Evolutionary conservation across 2,329 filamentous ascomycete genomes (phyloP), one percentile per base, ranked within the genome.

Genomic region (Onygenales sp.): DNA sequence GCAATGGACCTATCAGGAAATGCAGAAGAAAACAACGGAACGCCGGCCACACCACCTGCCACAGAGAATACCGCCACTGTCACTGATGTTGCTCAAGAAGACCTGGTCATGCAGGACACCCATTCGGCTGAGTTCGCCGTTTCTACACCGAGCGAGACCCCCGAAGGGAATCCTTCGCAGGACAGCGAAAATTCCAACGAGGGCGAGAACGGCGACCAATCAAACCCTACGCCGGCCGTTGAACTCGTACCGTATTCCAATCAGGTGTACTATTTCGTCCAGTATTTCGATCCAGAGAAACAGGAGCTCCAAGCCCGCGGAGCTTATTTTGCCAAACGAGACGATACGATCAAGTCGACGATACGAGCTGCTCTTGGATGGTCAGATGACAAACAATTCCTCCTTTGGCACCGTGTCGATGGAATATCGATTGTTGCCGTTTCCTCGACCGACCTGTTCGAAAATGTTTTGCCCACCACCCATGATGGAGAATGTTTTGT

Each of bases 261-360:
- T 4, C 70, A 74, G 52, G 62, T 70, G 11, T 76, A 75, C 52
- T 75, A 74, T 55, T 75, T 76, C 56, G 64, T 81, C 44, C 77
- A 81, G 54, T 59, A 76, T 5, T 80, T 77, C 57, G 76, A 81
- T 54, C 69, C 74, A 11, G 74, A 78, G 31, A 67, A 67, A 8
- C 74, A 77, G 57, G 65, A 60, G 0, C 61, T 77, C 13, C 63
- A 61, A 6, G 70, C 69, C 2, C 61, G 70, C 10, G 70, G 70
- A 32, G 70, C 67, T 11, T 74, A 73, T 60, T 70, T 74, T 50
- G 72, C 68, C 6, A 68, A 67, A 49, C 62, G 64, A 8, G 66
- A 67, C 31, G 66, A 70, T 14, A 69, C 65, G 13, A 67, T 77
- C 56, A 72, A 70, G 54, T 60, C 65, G 10, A 65, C 68, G 6